These are phyloP conservation scores for Mycena crocata DNA, from an alignment of 768 basidiomycete genomes.

Conservation along the genomic window DNA sequence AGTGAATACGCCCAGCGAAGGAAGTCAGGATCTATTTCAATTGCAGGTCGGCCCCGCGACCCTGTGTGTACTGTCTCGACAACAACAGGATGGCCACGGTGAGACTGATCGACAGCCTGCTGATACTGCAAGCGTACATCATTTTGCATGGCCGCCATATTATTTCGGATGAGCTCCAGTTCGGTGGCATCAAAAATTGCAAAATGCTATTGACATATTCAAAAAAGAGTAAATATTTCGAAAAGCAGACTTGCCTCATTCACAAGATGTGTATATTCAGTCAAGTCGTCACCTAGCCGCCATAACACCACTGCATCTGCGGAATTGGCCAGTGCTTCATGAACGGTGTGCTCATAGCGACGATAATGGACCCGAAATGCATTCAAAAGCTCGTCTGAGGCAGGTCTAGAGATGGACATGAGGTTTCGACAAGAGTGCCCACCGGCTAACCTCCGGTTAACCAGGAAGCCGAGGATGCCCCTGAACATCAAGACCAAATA, in stretches of 20 bases:
- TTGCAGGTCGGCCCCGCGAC: background rate
- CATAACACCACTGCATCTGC: conserved; percentile 28
- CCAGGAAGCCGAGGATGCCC: background rate
- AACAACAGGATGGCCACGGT: background rate
- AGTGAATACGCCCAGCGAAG: background rate
- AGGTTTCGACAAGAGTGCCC: background rate
- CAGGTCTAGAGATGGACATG: conserved; percentile 3
- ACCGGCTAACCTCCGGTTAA: background rate
- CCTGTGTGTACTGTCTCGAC: background rate
- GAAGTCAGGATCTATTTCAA: background rate
- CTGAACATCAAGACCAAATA: background rate
- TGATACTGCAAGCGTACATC: background rate
- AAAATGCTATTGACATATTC: too few species aligned
- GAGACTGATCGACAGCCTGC: background rate
- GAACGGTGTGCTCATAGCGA: conserved; percentile 11
- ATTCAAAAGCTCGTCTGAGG: conserved; percentile 18
- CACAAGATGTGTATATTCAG: conserved; percentile 21
- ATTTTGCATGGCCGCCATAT: background rate
- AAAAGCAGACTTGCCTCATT: conserved; percentile 25
- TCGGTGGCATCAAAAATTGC: too few species aligned
- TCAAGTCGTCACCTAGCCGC: conserved; percentile 34
- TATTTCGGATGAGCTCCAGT: too few species aligned
- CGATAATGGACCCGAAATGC: conserved; percentile 27
- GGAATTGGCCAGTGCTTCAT: conserved; percentile 6
- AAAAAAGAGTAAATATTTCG: too few species aligned